Evolutionary conservation across 1,139 yeast genomes (phyloP).

Genomic region (Saccharomycopsis hybrid): DNA sequence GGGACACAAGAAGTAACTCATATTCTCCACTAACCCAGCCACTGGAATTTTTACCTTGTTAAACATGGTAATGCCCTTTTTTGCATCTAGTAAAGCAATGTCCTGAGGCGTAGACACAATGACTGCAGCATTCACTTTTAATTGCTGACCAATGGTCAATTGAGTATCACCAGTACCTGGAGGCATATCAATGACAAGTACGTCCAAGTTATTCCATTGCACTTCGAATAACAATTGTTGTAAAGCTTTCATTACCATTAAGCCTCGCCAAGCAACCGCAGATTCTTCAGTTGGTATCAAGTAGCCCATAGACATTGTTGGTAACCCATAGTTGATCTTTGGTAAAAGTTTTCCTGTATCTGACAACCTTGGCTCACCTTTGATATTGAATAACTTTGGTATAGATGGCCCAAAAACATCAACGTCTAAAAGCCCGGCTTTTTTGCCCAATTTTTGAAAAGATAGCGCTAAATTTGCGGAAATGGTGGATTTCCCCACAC

Average conservation of each 20-base stretch:
- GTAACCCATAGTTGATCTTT: conserved; percentile 67
- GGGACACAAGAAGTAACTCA: conserved; percentile 75
- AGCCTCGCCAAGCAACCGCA: conserved; percentile 83
- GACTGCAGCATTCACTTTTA: conserved; percentile 70
- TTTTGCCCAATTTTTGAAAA: conserved; percentile 46
- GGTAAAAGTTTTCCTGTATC: conserved; percentile 58
- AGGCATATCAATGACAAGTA: conserved; percentile 76
- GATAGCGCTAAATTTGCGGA: conserved; percentile 64
- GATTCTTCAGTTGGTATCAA: conserved; percentile 56
- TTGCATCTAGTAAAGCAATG: conserved; percentile 74
- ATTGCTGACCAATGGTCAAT: conserved; percentile 69
- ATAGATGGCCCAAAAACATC: conserved; percentile 83
- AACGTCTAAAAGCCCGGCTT: conserved; percentile 69
- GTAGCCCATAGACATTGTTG: conserved; percentile 89
- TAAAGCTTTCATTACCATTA: conserved; percentile 81
- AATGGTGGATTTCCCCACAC: conserved; percentile 58
- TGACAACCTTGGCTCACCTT: conserved; percentile 60
- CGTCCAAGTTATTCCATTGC: conserved; percentile 68
- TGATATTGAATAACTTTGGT: conserved; percentile 59
- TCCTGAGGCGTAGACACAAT: conserved; percentile 87
- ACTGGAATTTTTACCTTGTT: conserved; percentile 68
- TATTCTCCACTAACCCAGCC: conserved; percentile 73
- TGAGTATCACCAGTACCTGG: conserved; percentile 94
- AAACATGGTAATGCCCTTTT: conserved; percentile 77
- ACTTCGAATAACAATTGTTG: conserved; percentile 80